Base-by-base conservation (phyloP, 352 stramenopile genomes). In the Lagenidium sp. region DNA sequence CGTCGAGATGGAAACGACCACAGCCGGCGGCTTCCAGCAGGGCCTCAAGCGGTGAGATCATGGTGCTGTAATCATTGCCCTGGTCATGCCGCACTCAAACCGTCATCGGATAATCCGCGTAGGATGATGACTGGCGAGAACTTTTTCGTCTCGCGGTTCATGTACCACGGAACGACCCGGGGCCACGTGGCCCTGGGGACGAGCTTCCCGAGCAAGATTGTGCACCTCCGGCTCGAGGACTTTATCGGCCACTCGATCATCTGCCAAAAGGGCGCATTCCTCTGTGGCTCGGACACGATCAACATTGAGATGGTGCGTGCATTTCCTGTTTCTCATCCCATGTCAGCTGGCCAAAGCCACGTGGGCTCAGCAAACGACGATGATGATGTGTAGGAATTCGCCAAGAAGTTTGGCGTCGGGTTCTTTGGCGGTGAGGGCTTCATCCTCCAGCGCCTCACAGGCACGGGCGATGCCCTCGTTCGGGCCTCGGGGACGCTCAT, bases 351-450 rank as follows among this genome's bases (percentile, higher is more conserved):
- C n/a, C n/a, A n/a, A n/a, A n/a, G n/a, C n/a, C n/a, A n/a, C n/a
- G n/a, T n/a, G n/a, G n/a, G n/a, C n/a, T n/a, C n/a, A n/a, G n/a
- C n/a, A n/a, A n/a, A n/a, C n/a, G n/a, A n/a, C n/a, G n/a, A n/a
- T n/a, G n/a, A n/a, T 44, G 26, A 36, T 13, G 11, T 22, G 36
- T 43, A 89, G 77, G 86, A 96, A 53, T 94, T 95, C 45, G 85
- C 90, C 18, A 92, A 84, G 36, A 89, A 89, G 19, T 82, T 96
- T 56, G 82, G 71, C 10, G 64, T 87, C 4, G 92, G 92, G 0
- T 97, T 98, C 50, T 98, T 98, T 66, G 90, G 92, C 20, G 89
- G 92, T 8, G 85, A 97, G 77, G 92, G 90, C 4, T 98, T 98
- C 57, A 91, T 97, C 25, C 51, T 97, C 23, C 89, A 98, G 71